Base-by-base conservation (phyloP, 495 filamentous ascomycete species). In the Aspergillus avenaceus region DNA sequence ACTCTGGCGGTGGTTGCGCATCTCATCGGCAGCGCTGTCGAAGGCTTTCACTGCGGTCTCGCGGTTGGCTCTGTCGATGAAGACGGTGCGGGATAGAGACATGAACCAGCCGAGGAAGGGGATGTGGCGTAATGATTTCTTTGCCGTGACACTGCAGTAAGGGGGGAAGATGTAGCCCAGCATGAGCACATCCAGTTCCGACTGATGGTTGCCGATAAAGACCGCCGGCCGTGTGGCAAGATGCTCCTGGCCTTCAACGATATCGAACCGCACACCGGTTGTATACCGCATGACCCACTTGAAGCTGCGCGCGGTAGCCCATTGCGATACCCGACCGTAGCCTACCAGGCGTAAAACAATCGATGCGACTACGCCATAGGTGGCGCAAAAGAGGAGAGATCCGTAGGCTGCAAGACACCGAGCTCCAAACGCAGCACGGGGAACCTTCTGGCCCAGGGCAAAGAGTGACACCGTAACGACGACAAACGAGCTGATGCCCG, bases 51-150 rank as follows among this genome's bases (percentile, higher is more conserved):
- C 77, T n/a, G 93, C 90, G 36, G 84, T 86, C 50, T 82, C 74
- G 27, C 82, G 82, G 61, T 96, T 95, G 41, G 79, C 76, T 57
- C 93, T 85, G 62, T 99, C 89, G 71, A 99, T 95, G 67, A 97
- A 99, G 37, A 99, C 85, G 50, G 88, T 88, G 43, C 90, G 88
- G 32, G 83, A 88, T 18, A 97, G 76, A 29, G 82, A 59, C 95
- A 98, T 97, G 72, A 95, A 99, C 92, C 90, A 96, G 44, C 93
- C 93, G 36, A 99, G 74, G 63, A 99, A 85, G 2, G 93, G 93
- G n/a, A 84, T 67, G 37, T 78, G 80, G 57, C 84, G 85, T 55
- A 99, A 72, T 28, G 82, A 86, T 60, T 85, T 83, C 80, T 99
- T 99, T 32, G 92, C 90, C 5, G 91, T 97, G 40, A 99, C 88